Evolutionary conservation across 2,329 filamentous ascomycete species (phyloP), one percentile per base, ranked within the genome.

Genomic region (Aspergillus tubingensis): DNA sequence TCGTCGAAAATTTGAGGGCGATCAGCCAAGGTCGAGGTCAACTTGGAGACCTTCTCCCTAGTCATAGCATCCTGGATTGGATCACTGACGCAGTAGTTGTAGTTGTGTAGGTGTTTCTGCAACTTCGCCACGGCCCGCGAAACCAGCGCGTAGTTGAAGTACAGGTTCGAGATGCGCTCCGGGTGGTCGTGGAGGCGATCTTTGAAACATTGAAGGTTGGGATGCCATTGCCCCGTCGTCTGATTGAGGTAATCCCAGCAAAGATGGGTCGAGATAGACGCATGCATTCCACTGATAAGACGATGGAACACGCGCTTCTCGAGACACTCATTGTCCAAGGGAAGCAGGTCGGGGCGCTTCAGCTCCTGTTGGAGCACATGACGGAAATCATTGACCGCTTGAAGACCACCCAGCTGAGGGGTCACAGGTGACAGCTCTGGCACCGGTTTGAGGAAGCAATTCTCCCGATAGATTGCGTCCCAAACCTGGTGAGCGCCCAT

Each of bases 231-330:
- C 60, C 95, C 95, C 0, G 94, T 97, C 1, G 90, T 92, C 79
- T 97, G 92, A 77, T 99, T 97, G 65, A 98, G 82, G 71, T 95
- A 96, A 71, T 98, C 91, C 88, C 91, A 95, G 84, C 95, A 99
- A 44, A 99, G 82, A 77, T 99, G 95, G 0, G 93, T 91, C 66
- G 92, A 96, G 76, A 99, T 99, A 65, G 93, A 96, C 15, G 95
- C 92, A 76, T 99, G 95, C 95, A 99, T 97, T 47, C 95, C 95
- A 54, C 92, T 96, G 63, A 99, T 87, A 64, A 99, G 88, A 6
- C 93, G 86, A 79, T 98, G 95, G 76, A 99, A 99, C 39, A 98
- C 95, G n/a, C 95, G 90, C 83, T 99, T 98, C 81, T 99, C 95
- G 23, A 99, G 80, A 71, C 95, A 99, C 72, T 96, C 91, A 68